phyloP scores from a whole-genome alignment of 495 filamentous ascomycete genomes.

The Amphirosellinia nigrospora region DNA sequence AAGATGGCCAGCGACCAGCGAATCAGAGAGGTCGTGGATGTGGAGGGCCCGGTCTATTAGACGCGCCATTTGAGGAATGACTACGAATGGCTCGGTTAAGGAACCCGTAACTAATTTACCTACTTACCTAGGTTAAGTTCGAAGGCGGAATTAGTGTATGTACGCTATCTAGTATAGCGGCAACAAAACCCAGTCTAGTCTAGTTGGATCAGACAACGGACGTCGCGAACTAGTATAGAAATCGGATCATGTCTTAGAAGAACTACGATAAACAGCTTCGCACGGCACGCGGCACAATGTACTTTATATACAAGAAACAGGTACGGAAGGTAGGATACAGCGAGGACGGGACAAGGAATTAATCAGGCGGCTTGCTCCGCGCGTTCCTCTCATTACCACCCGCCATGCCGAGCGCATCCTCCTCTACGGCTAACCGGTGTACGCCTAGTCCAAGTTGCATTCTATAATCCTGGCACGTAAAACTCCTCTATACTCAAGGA shows the following conservation, averaged over 20 bases:
- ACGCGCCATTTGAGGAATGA: constrained; percentile 13
- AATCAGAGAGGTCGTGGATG: constrained; percentile 1
- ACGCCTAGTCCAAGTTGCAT: background rate
- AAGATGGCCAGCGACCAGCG: constrained; percentile 6
- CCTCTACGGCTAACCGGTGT: background rate
- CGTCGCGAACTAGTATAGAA: background rate
- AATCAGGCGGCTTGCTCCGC: background rate
- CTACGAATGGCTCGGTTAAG: constrained; percentile 20
- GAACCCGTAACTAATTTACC: constrained; percentile 3
- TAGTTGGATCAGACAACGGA: background rate
- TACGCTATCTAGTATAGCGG: background rate
- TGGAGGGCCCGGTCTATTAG: constrained; percentile 10
- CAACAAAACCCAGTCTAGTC: background rate
- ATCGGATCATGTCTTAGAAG: background rate
- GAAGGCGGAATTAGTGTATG: background rate
- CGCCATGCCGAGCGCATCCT: background rate
- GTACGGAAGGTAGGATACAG: background rate
- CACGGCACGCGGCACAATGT: constrained; percentile 1
- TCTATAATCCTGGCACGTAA: background rate
- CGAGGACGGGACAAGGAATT: background rate
- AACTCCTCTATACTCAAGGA: no score
- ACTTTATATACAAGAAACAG: background rate
- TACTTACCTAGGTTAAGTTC: background rate
- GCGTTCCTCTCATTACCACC: background rate
- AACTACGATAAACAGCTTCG: constrained; percentile 1